Percentiles rank a stretch among this genome's conserved stretches.
phyloP scores from a whole-genome alignment of 768 basidiomycete genomes.

The Sporobolomyces roseus region DNA sequence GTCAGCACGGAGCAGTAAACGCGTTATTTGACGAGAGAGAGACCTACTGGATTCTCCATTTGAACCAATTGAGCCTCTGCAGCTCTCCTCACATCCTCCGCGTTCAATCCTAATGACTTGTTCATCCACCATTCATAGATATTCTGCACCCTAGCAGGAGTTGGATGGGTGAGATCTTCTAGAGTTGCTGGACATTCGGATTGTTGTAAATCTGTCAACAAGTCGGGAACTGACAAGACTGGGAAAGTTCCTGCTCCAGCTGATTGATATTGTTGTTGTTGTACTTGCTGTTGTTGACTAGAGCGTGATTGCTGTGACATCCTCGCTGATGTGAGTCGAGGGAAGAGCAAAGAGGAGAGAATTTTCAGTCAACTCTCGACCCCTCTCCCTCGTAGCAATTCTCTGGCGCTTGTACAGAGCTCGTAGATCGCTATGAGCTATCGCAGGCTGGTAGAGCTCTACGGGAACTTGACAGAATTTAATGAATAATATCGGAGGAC shows the following conservation, averaged over 20 bases:
- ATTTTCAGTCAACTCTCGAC: background rate
- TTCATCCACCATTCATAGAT: conserved; percentile 43
- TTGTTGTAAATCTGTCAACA: background rate
- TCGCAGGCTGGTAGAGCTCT: too few species aligned
- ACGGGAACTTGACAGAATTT: too few species aligned
- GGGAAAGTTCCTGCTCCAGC: conserved; percentile 22
- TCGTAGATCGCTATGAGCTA: too few species aligned
- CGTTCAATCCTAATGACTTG: conserved; percentile 22
- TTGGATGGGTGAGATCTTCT: conserved; percentile 41
- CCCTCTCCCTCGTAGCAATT: too few species aligned
- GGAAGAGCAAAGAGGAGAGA: too few species aligned
- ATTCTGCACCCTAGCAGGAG: conserved; percentile 27
- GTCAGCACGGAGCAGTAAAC: background rate
- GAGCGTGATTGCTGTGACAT: conserved; percentile 10
- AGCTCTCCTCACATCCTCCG: conserved; percentile 41
- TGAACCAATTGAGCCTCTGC: conserved; percentile 40
- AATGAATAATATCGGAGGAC: too few species aligned
- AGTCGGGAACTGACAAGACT: conserved; percentile 1
- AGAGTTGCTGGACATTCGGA: conserved; percentile 10
- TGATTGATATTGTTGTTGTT: conserved; percentile 3
- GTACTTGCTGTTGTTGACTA: conserved; percentile 7
- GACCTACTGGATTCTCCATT: conserved; percentile 39
- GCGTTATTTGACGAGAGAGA: background rate
- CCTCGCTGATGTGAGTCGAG: background rate
- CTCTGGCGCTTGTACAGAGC: too few species aligned